phyloP scores from a whole-genome alignment of 2,329 filamentous ascomycete species.

The Podosphaera xanthii region DNA sequence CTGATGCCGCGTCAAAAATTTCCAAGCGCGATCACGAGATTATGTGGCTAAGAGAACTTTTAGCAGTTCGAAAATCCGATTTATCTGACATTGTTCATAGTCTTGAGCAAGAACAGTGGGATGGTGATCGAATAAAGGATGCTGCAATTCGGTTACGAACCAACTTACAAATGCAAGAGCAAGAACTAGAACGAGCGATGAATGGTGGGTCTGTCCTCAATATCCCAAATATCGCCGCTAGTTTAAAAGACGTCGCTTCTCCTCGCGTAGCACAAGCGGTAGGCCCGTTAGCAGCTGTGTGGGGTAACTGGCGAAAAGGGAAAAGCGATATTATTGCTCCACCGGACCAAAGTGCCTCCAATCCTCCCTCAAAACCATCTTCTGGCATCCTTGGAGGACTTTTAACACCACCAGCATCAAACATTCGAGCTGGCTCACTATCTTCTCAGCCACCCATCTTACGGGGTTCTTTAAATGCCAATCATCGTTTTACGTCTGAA shows the following conservation, averaged over 20 bases:
- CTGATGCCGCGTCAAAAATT: constrained; percentile 58
- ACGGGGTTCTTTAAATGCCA: constrained; percentile 29
- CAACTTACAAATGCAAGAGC: constrained; percentile 93
- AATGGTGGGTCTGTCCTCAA: constrained; percentile 42
- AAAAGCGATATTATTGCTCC: constrained; percentile 2
- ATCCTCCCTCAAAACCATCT: constrained; percentile 21
- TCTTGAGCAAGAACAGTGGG: constrained; percentile 50
- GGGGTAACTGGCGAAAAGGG: constrained; percentile 71
- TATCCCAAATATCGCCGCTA: constrained; percentile 54
- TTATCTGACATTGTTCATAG: constrained; percentile 75
- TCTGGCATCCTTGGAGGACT: constrained; percentile 53
- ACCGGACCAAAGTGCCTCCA: neutral
- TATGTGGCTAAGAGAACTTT: constrained; percentile 76
- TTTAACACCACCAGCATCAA: constrained; percentile 22
- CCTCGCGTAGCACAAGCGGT: constrained; percentile 70
- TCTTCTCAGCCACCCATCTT: constrained; percentile 25
- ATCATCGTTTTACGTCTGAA: constrained; percentile 31
- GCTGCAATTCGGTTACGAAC: constrained; percentile 81
- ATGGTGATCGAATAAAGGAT: constrained; percentile 62
- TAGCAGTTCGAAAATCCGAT: constrained; percentile 76
- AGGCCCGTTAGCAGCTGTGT: constrained; percentile 63
- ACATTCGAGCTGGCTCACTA: constrained; percentile 16
- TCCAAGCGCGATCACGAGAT: constrained; percentile 89
- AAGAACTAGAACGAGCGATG: constrained; percentile 72
- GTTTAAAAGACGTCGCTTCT: constrained; percentile 47